These are phyloP conservation scores for Naganishia sp. DNA, from an alignment of 1,284 basidiomycete genomes.

Conservation along the genomic window DNA sequence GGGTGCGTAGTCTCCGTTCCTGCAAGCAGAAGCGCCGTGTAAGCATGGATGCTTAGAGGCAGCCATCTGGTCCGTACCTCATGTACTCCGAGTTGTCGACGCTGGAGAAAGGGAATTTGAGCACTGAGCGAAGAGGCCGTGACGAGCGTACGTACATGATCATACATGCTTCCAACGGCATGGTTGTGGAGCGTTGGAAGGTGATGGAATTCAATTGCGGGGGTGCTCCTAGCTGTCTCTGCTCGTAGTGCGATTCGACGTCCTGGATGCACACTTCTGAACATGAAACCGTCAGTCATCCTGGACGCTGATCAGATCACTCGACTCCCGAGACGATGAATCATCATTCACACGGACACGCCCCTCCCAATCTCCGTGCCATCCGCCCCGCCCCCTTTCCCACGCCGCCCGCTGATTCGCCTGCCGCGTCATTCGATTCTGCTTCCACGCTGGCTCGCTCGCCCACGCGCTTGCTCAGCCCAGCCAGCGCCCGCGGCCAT, in stretches of 20 bases:
- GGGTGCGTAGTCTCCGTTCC: constrained; percentile 89
- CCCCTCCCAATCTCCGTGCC: constrained; percentile 18
- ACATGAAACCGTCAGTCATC: no score
- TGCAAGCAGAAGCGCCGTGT: constrained; percentile 31
- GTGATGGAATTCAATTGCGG: not conserved
- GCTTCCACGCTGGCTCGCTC: constrained; percentile 18
- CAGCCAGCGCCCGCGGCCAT: constrained; percentile 6
- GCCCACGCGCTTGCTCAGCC: constrained; percentile 25
- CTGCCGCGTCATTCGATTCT: constrained; percentile 25
- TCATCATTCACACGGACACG: constrained; percentile 9
- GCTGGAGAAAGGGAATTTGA: constrained; percentile 51
- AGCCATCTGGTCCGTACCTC: constrained; percentile 56
- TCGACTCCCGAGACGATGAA: not conserved
- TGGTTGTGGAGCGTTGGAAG: constrained; percentile 55
- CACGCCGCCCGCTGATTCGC: constrained; percentile 32
- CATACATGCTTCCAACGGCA: constrained; percentile 93
- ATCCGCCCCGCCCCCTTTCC: constrained; percentile 24
- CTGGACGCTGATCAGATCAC: no score
- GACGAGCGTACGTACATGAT: constrained; percentile 57
- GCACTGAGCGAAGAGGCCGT: constrained; percentile 16
- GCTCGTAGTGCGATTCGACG: not conserved
- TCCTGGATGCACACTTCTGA: no score
- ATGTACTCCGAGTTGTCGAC: constrained; percentile 94
- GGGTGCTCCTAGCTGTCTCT: not conserved
- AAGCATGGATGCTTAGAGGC: constrained; percentile 27